Conservation (phyloP, 768 basidiomycete species). For the Galerina marginata region DNA sequence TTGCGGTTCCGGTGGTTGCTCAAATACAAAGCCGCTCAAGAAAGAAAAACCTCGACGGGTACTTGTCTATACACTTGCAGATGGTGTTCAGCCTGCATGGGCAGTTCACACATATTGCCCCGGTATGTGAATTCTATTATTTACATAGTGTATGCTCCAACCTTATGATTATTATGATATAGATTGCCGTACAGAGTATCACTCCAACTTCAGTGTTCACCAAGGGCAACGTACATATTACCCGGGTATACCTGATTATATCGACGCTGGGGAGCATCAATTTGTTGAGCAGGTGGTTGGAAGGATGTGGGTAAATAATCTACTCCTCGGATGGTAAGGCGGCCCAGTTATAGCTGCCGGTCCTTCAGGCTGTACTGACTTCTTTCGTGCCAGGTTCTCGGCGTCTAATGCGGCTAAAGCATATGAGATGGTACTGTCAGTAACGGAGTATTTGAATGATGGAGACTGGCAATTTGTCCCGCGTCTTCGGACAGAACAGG, state of each 20-base stretch:
- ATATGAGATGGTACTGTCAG: conserved; percentile 5
- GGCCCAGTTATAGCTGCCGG: not conserved
- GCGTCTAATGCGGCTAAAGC: conserved; percentile 9
- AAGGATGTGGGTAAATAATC: conserved; percentile 19
- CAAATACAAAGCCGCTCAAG: conserved; percentile 15
- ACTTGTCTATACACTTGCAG: conserved; percentile 23
- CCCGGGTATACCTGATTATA: conserved; percentile 18
- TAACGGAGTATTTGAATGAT: conserved; percentile 8
- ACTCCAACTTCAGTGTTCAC: not conserved
- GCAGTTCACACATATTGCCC: conserved; percentile 25
- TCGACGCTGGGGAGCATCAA: conserved; percentile 33
- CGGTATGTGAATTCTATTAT: conserved; percentile 15
- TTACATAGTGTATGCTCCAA: not conserved
- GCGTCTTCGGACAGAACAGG: conserved; percentile 28
- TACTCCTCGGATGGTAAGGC: conserved; percentile 29
- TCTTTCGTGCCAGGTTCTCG: conserved; percentile 7
- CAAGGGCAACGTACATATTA: conserved; percentile 24
- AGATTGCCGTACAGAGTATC: conserved; percentile 6
- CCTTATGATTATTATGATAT: not conserved
- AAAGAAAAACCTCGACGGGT: conserved; percentile 22
- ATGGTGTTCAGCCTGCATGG: conserved; percentile 29
- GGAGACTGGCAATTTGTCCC: conserved; percentile 27
- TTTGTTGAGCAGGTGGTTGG: conserved; percentile 27
- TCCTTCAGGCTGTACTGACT: not conserved
- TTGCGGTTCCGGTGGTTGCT: conserved; percentile 8